Conservation (phyloP, 164 flowering plant genomes). For the Sextonia rubra region DNA sequence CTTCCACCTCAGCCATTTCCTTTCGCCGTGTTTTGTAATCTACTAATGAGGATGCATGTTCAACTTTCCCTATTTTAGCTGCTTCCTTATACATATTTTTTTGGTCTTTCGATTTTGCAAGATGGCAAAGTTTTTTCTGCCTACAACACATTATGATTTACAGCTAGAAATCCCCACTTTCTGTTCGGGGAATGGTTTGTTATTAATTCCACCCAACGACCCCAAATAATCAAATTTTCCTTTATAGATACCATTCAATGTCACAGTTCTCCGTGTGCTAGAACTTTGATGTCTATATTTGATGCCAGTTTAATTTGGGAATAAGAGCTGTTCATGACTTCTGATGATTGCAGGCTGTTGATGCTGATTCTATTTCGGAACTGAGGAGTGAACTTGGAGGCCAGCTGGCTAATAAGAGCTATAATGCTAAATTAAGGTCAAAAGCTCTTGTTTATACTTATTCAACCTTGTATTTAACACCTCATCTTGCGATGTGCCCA, state of each 20-base stretch:
- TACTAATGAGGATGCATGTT: too few species aligned
- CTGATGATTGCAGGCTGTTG: conserved; percentile 48
- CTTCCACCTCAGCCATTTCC: too few species aligned
- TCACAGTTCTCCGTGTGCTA: background rate
- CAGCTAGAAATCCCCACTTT: background rate
- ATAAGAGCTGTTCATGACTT: background rate
- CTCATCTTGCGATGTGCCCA: background rate
- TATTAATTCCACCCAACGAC: background rate
- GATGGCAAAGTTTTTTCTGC: background rate
- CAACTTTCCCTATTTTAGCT: too few species aligned
- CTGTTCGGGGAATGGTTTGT: background rate
- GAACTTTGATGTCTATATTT: background rate
- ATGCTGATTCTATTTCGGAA: conserved; percentile 67
- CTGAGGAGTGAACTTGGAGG: conserved; percentile 88
- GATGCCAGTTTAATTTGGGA: background rate
- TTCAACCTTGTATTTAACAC: background rate
- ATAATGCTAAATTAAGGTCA: conserved; percentile 46
- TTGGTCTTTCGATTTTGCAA: too few species aligned
- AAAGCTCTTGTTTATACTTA: background rate
- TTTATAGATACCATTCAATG: background rate
- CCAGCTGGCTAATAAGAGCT: conserved; percentile 74
- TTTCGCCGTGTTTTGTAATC: too few species aligned
- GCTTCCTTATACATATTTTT: too few species aligned
- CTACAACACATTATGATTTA: background rate
- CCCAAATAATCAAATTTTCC: background rate